Base-by-base conservation (phyloP, 257 asterid genomes). In the Solanum chaucha region DNA sequence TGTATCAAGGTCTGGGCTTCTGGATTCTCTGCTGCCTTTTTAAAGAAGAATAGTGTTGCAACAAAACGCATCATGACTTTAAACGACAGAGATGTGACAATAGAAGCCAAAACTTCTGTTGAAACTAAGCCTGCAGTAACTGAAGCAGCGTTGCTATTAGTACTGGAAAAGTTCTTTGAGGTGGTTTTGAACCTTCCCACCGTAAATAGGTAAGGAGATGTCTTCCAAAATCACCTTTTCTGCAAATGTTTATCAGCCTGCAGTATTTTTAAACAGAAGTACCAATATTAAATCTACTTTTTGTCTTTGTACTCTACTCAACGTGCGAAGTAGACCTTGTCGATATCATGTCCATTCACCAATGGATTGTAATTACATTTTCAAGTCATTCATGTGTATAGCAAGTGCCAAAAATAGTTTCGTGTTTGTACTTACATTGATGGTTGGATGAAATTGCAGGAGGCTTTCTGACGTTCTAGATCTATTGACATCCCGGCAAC, bases 1-100 rank as follows among this genome's bases (percentile, higher is more conserved):
- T 86, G 17, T 64, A 9, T 91, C 59, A 85, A 97, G 99, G 98
- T 97, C 44, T 97, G 95, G 92, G 99, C 98, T 41, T 95, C 95
- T 34, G 98, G 99, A 75, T 97, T 97, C 89, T 94, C 98, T 78
- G 98, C 98, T 51, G 99, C 98, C 34, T 94, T 97, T 84, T 87
- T 97, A 88, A 97, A 97, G 92, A 97, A 97, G 90, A 91, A 90
- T 32, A 97, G 99, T 87, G 88, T 92, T 85, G 97, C 98, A 22
- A 91, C 98, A 64, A 97, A 93, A 90, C 93, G 94, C 74, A 88
- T 88, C 46, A 20, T 28, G 41, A 84, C 84, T 44, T 41, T 41
- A 67, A 83, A 83, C 34, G 90, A 90, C 75, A 89, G 88, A 44
- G 89, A 32, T 28, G 86, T 84, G 44, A 89, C 87, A 30, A 88